Base-by-base conservation (phyloP, 805 yeast species). In the Monosporozyma unispora region DNA sequence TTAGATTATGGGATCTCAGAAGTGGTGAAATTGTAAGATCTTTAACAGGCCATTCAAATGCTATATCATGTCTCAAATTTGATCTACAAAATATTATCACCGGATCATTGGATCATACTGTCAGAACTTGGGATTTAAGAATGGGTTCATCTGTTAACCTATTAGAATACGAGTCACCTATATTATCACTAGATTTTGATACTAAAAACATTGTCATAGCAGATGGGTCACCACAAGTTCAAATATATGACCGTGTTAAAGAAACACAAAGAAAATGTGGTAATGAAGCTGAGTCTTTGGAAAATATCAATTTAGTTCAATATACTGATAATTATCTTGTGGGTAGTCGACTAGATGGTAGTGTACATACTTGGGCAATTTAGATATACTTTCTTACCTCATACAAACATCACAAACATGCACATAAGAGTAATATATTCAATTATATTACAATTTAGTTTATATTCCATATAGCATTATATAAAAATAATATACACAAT, bases 1-100 rank as follows among this genome's bases (percentile, higher is more conserved):
- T 84, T 1, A 67, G 93, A 48, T 67, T 84, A 21, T 84, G 91
- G 90, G 93, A 84, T 66, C 64, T 84, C 52, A 72, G 93, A 57
- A 71, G 79, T 22, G 88, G 88, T 3, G 82, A 79, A 54, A 81
- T 81, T 16, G 78, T 80, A 42, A 68, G 84, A 53, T 71, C 80
- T 11, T 63, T 82, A 19, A 67, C 74, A 35, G 90, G 91, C 0
- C 90, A 84, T 60, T 80, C 86, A 2, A 82, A 80, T 1, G 78
- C 88, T 2, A 78, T 84, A 9, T 78, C 88, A 0, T 71, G 81
- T 33, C 67, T 84, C 40, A 84, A 82, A 58, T 84, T 84, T 63
- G 88, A 84, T 59, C 81, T 79, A n/a, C 69, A 68, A 44, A 77
- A 79, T 57, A 64, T 84, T 35, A 75, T 80, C 3, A 79, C 88